These are phyloP conservation scores for Lactarius sanguifluus DNA, from an alignment of 768 basidiomycete genomes.

Conservation along the genomic window DNA sequence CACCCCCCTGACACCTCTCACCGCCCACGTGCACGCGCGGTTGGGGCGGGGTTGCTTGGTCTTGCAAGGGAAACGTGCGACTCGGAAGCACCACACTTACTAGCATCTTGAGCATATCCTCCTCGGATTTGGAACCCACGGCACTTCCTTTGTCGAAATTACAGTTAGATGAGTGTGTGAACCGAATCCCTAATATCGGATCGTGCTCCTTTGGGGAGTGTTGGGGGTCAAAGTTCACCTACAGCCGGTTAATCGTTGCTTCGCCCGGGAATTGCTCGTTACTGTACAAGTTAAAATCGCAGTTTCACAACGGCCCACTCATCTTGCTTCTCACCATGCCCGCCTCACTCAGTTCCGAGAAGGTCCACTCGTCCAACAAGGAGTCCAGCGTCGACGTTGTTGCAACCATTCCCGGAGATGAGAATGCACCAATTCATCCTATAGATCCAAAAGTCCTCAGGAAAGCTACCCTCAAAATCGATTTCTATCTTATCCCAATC, in stretches of 20 bases:
- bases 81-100: background rate
- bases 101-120: background rate
- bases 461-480: constrained; percentile 18
- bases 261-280: background rate
- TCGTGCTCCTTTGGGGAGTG: no score
- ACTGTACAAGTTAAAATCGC: background rate
- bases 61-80: background rate
- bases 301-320: background rate
- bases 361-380: constrained; percentile 1
- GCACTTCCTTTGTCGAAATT: background rate
- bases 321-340: background rate
- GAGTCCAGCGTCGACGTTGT: background rate
- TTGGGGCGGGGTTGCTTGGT: background rate
- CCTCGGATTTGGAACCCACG: background rate
- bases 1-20: no score
- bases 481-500: constrained; percentile 15
- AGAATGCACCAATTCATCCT: constrained; percentile 11
- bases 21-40: no score
- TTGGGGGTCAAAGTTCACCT: no score
- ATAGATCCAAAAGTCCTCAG: constrained; percentile 8
- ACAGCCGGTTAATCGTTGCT: no score
- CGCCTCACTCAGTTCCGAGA: background rate
- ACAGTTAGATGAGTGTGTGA: no score
- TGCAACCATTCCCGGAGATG: background rate
- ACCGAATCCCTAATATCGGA: no score